Evolutionary conservation across 108 stramenopile species (phyloP), one percentile per base, ranked within the genome.

Genomic region (Cyclostephanos tholiformis): DNA sequence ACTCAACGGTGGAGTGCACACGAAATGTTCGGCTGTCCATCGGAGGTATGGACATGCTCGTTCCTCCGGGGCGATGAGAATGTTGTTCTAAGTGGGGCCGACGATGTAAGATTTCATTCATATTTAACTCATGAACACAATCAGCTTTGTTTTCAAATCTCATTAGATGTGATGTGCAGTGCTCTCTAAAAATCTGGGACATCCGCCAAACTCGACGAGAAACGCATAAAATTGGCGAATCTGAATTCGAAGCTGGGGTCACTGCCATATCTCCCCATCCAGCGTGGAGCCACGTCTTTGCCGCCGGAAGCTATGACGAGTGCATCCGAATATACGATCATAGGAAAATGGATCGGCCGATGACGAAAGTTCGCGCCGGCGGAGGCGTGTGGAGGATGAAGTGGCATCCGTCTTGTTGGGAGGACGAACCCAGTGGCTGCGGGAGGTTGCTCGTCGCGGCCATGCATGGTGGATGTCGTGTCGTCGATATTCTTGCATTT

Each of bases 301-400:
- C 89, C 19, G 73, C 63, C 30, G 94, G 94, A 25, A 88, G 88
- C 25, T 95, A 95, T 64, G 94, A 95, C 72, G 94, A 93, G 69
- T 77, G 76, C 17, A 71, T 95, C 20, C 61, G 82, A n/a, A 20
- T 95, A 17, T 89, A 80, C 44, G 94, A 95, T 82, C 43, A 83
- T 11, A 79, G 91, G 51, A 82, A 79, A 29, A 49, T 82, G 46
- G 41, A 69, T 27, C 63, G 52, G 22, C 80, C 71, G 27, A 27
- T 82, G 29, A 44, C 55, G 36, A 77, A 67, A 32, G 53, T 70
- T 50, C 25, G 39, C 48, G 62, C 91, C 2, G 91, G 91, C 63
- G 94, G 94, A 30, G 94, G 94, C 6, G 83, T 93, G 11, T 95
- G 94, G 94, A 83, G 94, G 65, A 79, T 91, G 38, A 91, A 93